Base-by-base conservation (phyloP, 2,329 filamentous ascomycete species). In the Whalleya microplaca region DNA sequence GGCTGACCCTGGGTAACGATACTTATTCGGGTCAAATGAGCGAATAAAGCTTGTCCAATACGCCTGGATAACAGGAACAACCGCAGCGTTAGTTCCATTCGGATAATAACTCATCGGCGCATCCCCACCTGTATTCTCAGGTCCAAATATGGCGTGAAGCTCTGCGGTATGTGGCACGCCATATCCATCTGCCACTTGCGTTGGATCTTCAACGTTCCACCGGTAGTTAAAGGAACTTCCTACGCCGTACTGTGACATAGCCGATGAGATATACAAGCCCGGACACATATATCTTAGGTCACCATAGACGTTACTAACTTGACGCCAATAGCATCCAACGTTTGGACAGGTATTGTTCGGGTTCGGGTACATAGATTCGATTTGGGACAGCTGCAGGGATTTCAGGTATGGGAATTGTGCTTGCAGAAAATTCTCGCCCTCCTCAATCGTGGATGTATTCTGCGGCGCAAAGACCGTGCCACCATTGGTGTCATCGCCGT, bases 31-130 rank as follows among this genome's bases (percentile, higher is more conserved):
- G 69, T 93, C 78, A 40, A 85, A 79, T 0, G 77, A 78, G 21
- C 82, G 75, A 58, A 93, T 85, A 68, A 93, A 93, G 61, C 85
- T 90, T 1, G 85, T 84, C 88, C 88, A 92, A 71, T 92, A 93
- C 0, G 78, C 81, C 66, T 91, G 87, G 23, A 89, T 81, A 0
- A 88, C 73, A 0, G 82, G 77, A 1, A 89, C 78, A 5, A 89
- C 84, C 0, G 68, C 67, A 1, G 75, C 80, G 61, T 92, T 91
- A 14, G 73, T 71, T 14, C 75, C 76, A 2, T 75, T 77, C 0
- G 74, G 68, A 7, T 70, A 69, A 63, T 91, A 91, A 45, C 82
- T 86, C 2, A 67, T 66, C 0, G 87, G 87, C 1, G 79, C 71
- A 0, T 60, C 67, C 4, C 75, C 73, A 20, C 75, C 72, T 2